phyloP scores from a whole-genome alignment of 352 stramenopile species.

The Pythium periplocum region DNA sequence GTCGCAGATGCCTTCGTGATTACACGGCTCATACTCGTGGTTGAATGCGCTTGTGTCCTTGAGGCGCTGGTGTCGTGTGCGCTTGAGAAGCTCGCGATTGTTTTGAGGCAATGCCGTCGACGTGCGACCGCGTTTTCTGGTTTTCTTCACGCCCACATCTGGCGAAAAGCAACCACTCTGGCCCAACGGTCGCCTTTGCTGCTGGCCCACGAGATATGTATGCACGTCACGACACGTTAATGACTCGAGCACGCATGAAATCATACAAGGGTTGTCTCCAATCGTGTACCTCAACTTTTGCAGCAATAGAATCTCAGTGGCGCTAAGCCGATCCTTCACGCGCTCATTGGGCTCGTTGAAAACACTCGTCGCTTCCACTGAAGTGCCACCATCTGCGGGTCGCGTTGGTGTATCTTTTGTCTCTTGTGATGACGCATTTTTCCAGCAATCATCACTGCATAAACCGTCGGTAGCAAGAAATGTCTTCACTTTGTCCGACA shows the following conservation, averaged over 20 bases:
- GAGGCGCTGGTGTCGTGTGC: constrained; percentile 53
- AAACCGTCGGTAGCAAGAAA: constrained; percentile 22
- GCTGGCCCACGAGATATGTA: constrained; percentile 39
- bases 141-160: constrained; percentile 30
- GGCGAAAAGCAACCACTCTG: constrained; percentile 30
- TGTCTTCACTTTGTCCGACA: constrained; percentile 37
- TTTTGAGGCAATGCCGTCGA: constrained; percentile 22
- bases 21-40: constrained; percentile 77
- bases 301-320: constrained; percentile 46
- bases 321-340: constrained; percentile 19
- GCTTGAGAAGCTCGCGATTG: constrained; percentile 58
- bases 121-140: constrained; percentile 37
- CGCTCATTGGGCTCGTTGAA: constrained; percentile 20
- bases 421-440: constrained; percentile 7
- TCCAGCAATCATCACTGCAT: constrained; percentile 47
- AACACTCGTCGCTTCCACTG: neutral
- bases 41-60: constrained; percentile 52
- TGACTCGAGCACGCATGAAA: constrained; percentile 51
- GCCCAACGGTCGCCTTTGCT: constrained; percentile 16
- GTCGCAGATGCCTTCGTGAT: constrained; percentile 64
- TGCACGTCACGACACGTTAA: constrained; percentile 53
- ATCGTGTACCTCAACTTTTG: constrained; percentile 49
- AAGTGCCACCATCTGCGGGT: neutral
- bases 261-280: constrained; percentile 63
- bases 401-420: neutral